Evolutionary conservation across 495 filamentous ascomycete genomes (phyloP).

Genomic region (Aspergillus baeticus): DNA sequence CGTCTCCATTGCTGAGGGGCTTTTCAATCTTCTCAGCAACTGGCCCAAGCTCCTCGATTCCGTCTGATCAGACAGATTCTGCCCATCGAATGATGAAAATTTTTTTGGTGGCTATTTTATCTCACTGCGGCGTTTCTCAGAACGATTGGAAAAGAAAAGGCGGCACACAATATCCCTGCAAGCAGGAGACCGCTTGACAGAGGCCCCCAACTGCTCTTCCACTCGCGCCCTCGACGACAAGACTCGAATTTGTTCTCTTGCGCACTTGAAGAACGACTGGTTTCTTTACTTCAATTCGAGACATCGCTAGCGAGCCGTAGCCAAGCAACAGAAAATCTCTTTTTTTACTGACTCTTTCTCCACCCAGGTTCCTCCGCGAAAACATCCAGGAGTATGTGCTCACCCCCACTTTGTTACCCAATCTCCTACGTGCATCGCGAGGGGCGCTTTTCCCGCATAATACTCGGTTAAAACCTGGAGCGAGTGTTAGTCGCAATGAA

Average conservation of each 20-base stretch:
- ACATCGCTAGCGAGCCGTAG: constrained; percentile 4
- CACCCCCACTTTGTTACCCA: constrained; percentile 66
- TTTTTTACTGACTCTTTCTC: constrained; percentile 12
- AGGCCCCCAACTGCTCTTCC: constrained; percentile 18
- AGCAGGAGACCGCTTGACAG: not conserved
- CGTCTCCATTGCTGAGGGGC: constrained; percentile 18
- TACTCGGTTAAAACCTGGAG: constrained; percentile 40
- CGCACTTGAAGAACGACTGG: not conserved
- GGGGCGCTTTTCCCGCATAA: constrained; percentile 80
- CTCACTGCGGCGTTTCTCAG: not conserved
- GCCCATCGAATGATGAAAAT: constrained; percentile 7
- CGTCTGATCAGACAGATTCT: constrained; percentile 29
- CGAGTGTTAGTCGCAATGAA: constrained; percentile 22
- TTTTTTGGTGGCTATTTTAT: constrained; percentile 8
- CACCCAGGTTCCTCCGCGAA: constrained; percentile 70
- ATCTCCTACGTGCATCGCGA: constrained; percentile 69
- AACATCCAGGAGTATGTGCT: constrained; percentile 64
- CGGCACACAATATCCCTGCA: not conserved
- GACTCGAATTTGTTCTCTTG: not conserved
- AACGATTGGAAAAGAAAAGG: not conserved
- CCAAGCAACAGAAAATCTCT: not conserved
- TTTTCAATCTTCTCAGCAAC: constrained; percentile 19
- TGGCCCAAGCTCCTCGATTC: constrained; percentile 40
- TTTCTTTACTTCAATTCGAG: not conserved
- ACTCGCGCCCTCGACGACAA: constrained; percentile 4